A percentile compares a stretch with the other conserved stretches of the same genome.
These are phyloP conservation scores for Camelina laxa DNA, from an alignment of 345 rosid genomes.

Conservation along the genomic window DNA sequence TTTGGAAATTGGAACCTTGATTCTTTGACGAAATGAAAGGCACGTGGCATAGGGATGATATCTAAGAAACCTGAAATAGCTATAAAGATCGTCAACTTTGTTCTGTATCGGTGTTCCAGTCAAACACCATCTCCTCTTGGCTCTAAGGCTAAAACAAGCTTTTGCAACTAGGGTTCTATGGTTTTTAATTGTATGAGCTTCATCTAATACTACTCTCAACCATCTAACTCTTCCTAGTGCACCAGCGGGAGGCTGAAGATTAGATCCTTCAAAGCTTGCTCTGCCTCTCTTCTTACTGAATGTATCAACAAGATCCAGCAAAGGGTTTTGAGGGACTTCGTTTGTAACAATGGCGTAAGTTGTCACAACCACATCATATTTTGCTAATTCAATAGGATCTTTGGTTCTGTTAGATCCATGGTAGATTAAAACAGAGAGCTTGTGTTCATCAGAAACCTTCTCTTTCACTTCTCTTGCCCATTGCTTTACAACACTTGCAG, in stretches of 20 bases:
- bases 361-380: slow-evolving; percentile 79
- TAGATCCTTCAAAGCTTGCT: slow-evolving; percentile 52
- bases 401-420: slow-evolving; percentile 79
- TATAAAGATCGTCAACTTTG: slow-evolving; percentile 75
- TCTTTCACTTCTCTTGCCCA: slow-evolving; percentile 86
- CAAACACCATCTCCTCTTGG: slow-evolving; percentile 93
- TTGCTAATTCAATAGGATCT: slow-evolving; percentile 73
- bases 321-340: slow-evolving; percentile 80
- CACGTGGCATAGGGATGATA: slow-evolving; percentile 75
- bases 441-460: slow-evolving; percentile 71
- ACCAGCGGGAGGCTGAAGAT: slow-evolving; percentile 50
- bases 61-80: slow-evolving; percentile 89
- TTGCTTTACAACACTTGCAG: slow-evolving; percentile 87
- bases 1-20: slow-evolving; percentile 64
- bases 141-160: slow-evolving; percentile 86
- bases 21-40: slow-evolving; percentile 54
- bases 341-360: slow-evolving; percentile 82
- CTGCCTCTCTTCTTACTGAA: slow-evolving; percentile 49
- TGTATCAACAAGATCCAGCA: slow-evolving; percentile 57
- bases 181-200: slow-evolving; percentile 92
- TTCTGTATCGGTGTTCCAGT: slow-evolving; percentile 96
- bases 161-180: slow-evolving; percentile 83
- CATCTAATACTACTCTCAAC: slow-evolving; percentile 84
- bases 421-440: slow-evolving; percentile 67
- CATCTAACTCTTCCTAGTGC: slow-evolving; percentile 77